Base-by-base conservation (phyloP, 371 early-diverging fungal genomes). In the Apophysomyces trapeziformis region DNA sequence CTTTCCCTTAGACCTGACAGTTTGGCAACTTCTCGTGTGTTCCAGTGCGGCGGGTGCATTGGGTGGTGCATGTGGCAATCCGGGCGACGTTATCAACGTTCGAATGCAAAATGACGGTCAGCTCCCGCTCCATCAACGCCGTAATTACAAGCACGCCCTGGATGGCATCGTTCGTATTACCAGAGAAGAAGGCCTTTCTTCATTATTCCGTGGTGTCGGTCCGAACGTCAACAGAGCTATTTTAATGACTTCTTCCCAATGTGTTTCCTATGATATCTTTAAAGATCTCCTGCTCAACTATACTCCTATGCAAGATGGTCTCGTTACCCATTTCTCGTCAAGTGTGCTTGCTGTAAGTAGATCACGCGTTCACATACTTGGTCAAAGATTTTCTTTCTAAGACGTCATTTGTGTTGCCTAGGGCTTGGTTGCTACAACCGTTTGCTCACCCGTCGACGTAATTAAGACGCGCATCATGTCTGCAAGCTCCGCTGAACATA, bases 381-480 rank as follows among this genome's bases (percentile, higher is more conserved):
- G 43, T 61, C 11, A 18, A 32, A 57, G 41, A 5, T 46, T 37
- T 21, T 43, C 35, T 65, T 16, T 12, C 43, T 26, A 26, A 26
- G 32, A 26, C 32, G 32, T 43, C 43, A 43, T 43, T 43, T 43
- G 43, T 43, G 32, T 26, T 26, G 32, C 32, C 32, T 67, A 77
- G 58, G 90, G 89, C 32, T 78, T 92, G 56, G 85, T 92, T 5
- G 90, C 93, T 0, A 92, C 93, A 8, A 92, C 93, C 0, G 84
- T 83, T 1, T 85, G 84, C 18, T 83, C 87, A 12, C 89, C 91
- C 11, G 79, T 88, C 1, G 93, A 92, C 70, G 93, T 92, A 14
- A 80, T 90, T 58, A 92, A 92, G 72, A 91, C 91, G 0, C 84
- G 93, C 21, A 80, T 91, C 57, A 92, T 92, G 93, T 65, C 71